These are phyloP conservation scores for Leishmania guyanensis DNA, from an alignment of 208 protist genomes.

Conservation along the genomic window DNA sequence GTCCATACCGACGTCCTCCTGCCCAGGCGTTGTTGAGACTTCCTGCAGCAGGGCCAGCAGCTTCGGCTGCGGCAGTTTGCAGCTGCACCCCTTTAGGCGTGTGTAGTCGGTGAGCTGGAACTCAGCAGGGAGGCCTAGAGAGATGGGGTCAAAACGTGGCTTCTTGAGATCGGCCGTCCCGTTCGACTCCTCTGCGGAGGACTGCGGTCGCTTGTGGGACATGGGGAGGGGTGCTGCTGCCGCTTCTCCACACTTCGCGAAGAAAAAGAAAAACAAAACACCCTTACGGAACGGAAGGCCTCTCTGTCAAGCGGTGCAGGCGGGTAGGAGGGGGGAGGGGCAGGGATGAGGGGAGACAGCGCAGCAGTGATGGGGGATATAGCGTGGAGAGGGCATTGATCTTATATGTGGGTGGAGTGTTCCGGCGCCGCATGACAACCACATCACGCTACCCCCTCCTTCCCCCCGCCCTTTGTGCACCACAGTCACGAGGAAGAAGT, in stretches of 20 bases:
- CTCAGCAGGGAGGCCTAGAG: constrained; percentile 73
- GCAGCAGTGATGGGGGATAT: not conserved
- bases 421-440: not conserved
- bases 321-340: not conserved
- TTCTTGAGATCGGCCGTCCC: constrained; percentile 28
- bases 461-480: not conserved
- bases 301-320: not conserved
- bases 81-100: constrained; percentile 92
- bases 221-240: not conserved
- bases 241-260: not conserved
- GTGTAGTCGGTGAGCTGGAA: constrained; percentile 92
- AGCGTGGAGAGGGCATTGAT: not conserved
- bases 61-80: constrained; percentile 94
- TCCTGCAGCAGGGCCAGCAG: constrained; percentile 84
- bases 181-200: constrained; percentile 19
- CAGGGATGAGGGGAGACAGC: not conserved
- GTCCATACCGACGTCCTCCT: constrained; percentile 89
- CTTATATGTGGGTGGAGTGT: not conserved
- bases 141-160: constrained; percentile 70
- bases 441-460: not conserved
- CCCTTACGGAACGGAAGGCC: not conserved
- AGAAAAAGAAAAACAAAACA: not conserved
- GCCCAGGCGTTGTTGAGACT: constrained; percentile 66
- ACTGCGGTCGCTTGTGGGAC: constrained; percentile 20
- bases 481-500: not conserved